A percentile compares a stretch with the other conserved stretches of the same genome.
Conservation (phyloP, 2,329 filamentous ascomycete species). For the Epichloe baconii region DNA sequence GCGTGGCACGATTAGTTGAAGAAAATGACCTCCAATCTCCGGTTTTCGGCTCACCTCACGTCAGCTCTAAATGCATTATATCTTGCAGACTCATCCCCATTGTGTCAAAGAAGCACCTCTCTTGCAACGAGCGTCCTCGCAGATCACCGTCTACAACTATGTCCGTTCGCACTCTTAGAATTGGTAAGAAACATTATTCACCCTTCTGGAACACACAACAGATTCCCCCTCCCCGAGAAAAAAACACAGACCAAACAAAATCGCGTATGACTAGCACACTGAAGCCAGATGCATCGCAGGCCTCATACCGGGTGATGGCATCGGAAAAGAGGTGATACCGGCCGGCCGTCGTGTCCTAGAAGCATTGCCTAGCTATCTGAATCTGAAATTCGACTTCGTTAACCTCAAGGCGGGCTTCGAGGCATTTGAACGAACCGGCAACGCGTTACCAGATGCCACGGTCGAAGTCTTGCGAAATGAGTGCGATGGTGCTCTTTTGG, state of each 20-base stretch:
- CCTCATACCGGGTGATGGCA: conserved; percentile 95
- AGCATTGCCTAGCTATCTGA: conserved; percentile 79
- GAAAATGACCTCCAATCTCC: conserved; percentile 9
- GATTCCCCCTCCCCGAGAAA: background rate
- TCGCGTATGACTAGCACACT: background rate
- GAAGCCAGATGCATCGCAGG: conserved; percentile 37
- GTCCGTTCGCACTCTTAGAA: conserved; percentile 29
- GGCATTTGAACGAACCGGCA: conserved; percentile 81
- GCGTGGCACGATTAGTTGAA: too few species aligned
- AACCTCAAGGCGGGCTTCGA: conserved; percentile 89
- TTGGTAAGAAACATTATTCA: conserved; percentile 16
- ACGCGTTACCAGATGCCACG: conserved; percentile 78
- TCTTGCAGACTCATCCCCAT: background rate
- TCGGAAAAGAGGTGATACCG: conserved; percentile 96
- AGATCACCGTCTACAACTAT: conserved; percentile 15
- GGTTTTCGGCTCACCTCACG: conserved; percentile 10
- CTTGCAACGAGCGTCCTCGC: background rate
- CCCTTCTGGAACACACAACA: too few species aligned
- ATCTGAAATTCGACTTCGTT: conserved; percentile 87
- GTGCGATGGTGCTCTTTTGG: conserved; percentile 92
- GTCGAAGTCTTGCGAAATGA: conserved; percentile 79
- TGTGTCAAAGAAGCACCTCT: background rate
- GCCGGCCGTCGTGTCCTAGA: conserved; percentile 85
- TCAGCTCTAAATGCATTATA: background rate
- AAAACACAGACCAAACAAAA: background rate